Evolutionary conservation across 2,329 filamentous ascomycete genomes (phyloP).

Genomic region (Fusarium zealandicum): DNA sequence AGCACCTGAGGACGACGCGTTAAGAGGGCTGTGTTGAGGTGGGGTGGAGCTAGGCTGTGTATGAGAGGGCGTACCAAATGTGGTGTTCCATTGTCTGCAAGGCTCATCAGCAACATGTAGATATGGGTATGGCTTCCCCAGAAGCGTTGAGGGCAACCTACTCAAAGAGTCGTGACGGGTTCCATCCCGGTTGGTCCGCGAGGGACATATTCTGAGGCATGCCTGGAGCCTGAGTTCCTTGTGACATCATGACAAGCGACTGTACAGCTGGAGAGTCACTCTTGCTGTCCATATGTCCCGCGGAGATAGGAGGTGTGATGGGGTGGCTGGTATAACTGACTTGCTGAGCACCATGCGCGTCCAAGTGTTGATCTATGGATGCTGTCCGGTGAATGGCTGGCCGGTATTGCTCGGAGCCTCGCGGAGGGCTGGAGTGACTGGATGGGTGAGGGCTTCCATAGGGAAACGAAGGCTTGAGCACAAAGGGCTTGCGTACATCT

Average conservation of each 20-base stretch:
- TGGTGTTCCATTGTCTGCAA: slow-evolving; percentile 90
- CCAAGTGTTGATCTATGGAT: slow-evolving; percentile 63
- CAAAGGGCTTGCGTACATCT: slow-evolving; percentile 83
- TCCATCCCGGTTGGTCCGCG: slow-evolving; percentile 75
- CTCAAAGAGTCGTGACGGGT: slow-evolving; percentile 89
- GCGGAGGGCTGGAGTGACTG: slow-evolving; percentile 68
- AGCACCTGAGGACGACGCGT: slow-evolving; percentile 60
- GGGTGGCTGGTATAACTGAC: slow-evolving; percentile 75
- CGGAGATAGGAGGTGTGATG: slow-evolving; percentile 82
- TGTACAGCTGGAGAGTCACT: slow-evolving; percentile 77
- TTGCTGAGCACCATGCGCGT: slow-evolving; percentile 61
- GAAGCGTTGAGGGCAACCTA: slow-evolving; percentile 59
- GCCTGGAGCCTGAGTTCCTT: slow-evolving; percentile 61
- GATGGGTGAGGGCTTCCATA: slow-evolving; percentile 79
- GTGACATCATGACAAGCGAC: slow-evolving; percentile 75
- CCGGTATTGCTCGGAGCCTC: slow-evolving; percentile 59
- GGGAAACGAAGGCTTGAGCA: slow-evolving; percentile 86
- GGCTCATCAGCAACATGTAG: slow-evolving; percentile 6
- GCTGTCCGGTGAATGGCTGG: slow-evolving; percentile 54
- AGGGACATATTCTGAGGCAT: slow-evolving; percentile 64
- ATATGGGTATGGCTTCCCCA: background rate
- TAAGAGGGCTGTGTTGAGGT: slow-evolving; percentile 59
- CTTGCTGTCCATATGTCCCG: slow-evolving; percentile 75
- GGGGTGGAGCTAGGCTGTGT: slow-evolving; percentile 44
- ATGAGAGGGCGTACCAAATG: slow-evolving; percentile 76